Conservation (phyloP, 768 basidiomycete species). For the Suillus subaureus region DNA sequence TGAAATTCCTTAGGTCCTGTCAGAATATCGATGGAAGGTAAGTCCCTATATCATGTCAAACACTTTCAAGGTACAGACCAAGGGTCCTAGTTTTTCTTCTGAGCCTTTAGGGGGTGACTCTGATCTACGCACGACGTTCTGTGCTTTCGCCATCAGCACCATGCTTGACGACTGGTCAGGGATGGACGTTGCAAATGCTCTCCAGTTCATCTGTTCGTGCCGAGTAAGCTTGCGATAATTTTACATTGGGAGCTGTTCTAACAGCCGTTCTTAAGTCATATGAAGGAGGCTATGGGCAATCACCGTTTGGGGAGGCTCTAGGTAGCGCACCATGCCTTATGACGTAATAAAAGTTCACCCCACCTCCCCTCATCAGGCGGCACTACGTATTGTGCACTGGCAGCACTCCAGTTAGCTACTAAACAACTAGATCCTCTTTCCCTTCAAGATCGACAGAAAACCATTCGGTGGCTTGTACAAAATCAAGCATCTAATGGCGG, state of each 20-base stretch:
- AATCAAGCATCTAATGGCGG: constrained; percentile 73
- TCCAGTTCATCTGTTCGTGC: constrained; percentile 69
- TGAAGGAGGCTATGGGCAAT: constrained; percentile 91
- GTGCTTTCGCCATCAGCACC: constrained; percentile 80
- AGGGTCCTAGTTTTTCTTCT: constrained; percentile 60
- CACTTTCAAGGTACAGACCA: constrained; percentile 6
- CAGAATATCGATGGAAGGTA: constrained; percentile 87
- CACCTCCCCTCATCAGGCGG: constrained; percentile 58
- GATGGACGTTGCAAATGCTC: constrained; percentile 60
- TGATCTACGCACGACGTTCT: constrained; percentile 84
- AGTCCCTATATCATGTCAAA: constrained; percentile 15
- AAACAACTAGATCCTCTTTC: constrained; percentile 26
- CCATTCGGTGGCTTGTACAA: constrained; percentile 76
- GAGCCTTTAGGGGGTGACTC: constrained; percentile 69
- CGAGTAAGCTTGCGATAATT: constrained; percentile 50
- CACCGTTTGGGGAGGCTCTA: constrained; percentile 81
- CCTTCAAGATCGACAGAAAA: constrained; percentile 46
- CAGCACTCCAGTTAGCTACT: constrained; percentile 63
- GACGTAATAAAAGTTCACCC: background rate
- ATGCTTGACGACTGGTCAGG: constrained; percentile 83
- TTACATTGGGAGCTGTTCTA: background rate
- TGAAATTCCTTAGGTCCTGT: constrained; percentile 66
- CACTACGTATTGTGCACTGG: constrained; percentile 90
- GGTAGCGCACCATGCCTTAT: constrained; percentile 41
- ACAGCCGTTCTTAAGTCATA: constrained; percentile 52